Evolutionary conservation across 352 stramenopile species (phyloP), one percentile per base, ranked within the genome.

Genomic region (Achlya hypogyna): DNA sequence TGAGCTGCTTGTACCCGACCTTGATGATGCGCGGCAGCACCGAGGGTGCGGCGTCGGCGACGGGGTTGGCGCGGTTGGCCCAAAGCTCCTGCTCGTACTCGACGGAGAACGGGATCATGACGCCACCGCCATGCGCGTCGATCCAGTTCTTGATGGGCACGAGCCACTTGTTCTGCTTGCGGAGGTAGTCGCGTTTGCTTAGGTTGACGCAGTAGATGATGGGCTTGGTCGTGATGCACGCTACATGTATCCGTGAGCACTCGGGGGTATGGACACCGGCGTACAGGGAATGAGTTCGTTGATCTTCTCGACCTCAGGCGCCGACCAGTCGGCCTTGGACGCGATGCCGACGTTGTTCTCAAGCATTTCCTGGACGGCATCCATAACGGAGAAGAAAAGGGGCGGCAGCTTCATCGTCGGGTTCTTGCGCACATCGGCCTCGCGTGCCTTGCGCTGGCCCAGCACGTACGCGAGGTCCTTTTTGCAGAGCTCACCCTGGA

Each of bases 141-240:
- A 98, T 81, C 82, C 86, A 97, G 60, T 91, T 79, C 62, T 82
- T 73, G 66, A 98, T 96, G 60, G 93, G 93, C 20, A 86, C 80
- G 22, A 98, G 74, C 89, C 89, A 98, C 71, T 97, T 96, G 75
- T 87, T 93, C 32, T 78, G 80, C 72, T 98, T 97, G 42, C 84
- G 75, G 65, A 97, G 82, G 73, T 92, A 98, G 60, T 89, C 88
- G 72, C 94, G 93, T 72, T 96, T 85, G 20, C 73, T 91, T 29
- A 98, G 74, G 75, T 98, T 98, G 53, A 96, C 79, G 34, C 97
- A 75, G 78, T 98, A 98, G 56, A 98, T 92, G 71, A 96, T 82
- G 43, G 84, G 85, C 59, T 96, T 96, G 51, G 84, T 91, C 16
- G 85, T 96, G 52, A 84, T 82, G 62, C 81, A 82, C 20, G 60